Conservation (phyloP, 306 rosid genomes). For the Rubus parviflorus region DNA sequence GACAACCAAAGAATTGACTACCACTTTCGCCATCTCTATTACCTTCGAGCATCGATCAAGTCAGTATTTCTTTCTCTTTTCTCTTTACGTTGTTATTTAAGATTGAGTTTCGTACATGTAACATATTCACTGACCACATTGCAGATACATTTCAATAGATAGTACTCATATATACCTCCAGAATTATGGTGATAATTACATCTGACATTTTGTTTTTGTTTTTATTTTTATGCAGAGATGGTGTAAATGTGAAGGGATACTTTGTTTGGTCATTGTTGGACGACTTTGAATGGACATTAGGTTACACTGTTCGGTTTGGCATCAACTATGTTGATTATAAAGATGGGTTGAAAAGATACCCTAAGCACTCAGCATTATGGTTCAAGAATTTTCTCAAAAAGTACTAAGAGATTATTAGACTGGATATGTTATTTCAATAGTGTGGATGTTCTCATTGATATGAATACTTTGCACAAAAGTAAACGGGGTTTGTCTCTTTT, state of each 20-base stretch:
- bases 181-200: neutral
- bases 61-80: constrained; percentile 8
- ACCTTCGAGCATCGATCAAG: constrained; percentile 40
- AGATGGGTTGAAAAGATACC: constrained; percentile 45
- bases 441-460: neutral
- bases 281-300: constrained; percentile 49
- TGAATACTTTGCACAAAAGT: neutral
- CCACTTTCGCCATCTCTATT: constrained; percentile 39
- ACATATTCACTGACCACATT: neutral
- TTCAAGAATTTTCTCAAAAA: constrained; percentile 50
- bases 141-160: neutral
- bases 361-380: constrained; percentile 51
- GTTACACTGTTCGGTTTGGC: constrained; percentile 50
- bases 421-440: neutral
- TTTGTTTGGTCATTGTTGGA: constrained; percentile 61
- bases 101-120: neutral
- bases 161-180: too few relatives aligned
- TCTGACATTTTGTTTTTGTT: neutral
- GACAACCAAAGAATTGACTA: constrained; percentile 46
- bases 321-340: constrained; percentile 43
- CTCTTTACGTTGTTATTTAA: neutral
- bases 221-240: constrained; percentile 22
- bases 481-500: neutral
- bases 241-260: constrained; percentile 52
- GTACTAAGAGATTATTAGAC: neutral